Evolutionary conservation across 2,329 filamentous ascomycete species (phyloP), one percentile per base, ranked within the genome.

Genomic region (Aspergillus melleus): DNA sequence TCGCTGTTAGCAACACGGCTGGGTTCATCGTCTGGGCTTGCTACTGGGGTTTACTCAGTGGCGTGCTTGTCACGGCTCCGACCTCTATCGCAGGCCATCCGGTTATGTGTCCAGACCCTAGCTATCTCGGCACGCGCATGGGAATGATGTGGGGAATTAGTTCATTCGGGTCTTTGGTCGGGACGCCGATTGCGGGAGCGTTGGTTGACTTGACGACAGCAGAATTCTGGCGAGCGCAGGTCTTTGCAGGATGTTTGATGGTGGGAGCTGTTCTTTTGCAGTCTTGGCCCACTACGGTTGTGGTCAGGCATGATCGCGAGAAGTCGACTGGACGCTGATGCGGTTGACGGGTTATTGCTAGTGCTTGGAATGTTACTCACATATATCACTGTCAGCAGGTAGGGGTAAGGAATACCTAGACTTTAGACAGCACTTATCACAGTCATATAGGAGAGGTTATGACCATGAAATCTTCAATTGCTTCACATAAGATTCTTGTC

Each of bases 141-240:
- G 71, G 71, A 4, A 74, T 74, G 71, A 73, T 73, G 71, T 74
- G 70, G 71, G 70, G 70, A 3, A 72, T 73, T 19, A 70, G 68
- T n/a, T 72, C 70, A 1, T 64, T 75, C 14, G 72, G 72, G 2
- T 65, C 70, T 3, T 55, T 75, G 32, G 68, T 68, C 5, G 72
- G 71, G 1, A 70, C 71, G 8, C 71, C 73, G 0, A 71, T 75
- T 55, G 72, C 71, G 0, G 73, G 73, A 1, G 66, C 71, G 6
- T 54, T 74, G 58, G 70, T 74, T 9, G 60, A 71, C 59, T 51
- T 73, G 8, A 63, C 66, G 0, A 60, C 66, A 0, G 67, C 65
- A 1, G 29, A 70, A 8, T 74, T 74, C 19, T 32, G 72, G 26
- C 62, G 53, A 3, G 67, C 72, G n/a, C 72, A 75, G 54, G 55